Percentiles rank a stretch among this genome's conserved stretches.
Evolutionary conservation across 225 moss, liverwort and hornwort species (phyloP).

Genomic region (Pseudoscleropodium purum): DNA sequence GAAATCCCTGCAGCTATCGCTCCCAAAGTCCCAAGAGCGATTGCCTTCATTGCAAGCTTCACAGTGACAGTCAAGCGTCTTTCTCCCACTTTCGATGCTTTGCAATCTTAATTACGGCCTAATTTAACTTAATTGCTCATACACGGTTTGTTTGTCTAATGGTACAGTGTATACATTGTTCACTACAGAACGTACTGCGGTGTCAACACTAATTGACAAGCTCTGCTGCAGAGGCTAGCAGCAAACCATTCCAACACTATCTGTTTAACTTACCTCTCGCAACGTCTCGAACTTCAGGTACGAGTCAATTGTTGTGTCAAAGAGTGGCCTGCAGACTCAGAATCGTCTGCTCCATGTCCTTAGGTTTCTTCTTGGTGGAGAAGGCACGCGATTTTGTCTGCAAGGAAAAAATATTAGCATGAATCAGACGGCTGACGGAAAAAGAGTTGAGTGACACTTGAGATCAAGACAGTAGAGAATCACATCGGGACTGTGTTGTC

Average conservation of each 20-base stretch:
- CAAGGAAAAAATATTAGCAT: neutral
- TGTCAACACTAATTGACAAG: neutral
- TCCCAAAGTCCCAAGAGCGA: neutral
- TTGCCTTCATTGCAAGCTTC: neutral
- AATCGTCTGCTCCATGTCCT: neutral
- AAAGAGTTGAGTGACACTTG: neutral
- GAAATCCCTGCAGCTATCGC: fast-evolving
- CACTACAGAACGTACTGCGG: neutral
- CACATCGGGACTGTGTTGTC: no score
- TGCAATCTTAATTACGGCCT: neutral
- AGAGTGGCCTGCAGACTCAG: neutral
- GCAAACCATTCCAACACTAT: neutral
- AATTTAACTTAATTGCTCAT: neutral
- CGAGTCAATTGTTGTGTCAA: neutral
- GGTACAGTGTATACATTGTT: neutral
- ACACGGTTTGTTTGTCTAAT: neutral
- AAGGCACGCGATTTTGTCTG: neutral
- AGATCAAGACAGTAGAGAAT: neutral
- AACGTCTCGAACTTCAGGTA: neutral
- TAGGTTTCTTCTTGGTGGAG: neutral
- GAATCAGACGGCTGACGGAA: neutral
- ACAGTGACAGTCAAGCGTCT: neutral
- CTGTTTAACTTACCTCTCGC: no score
- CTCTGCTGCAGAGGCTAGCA: neutral
- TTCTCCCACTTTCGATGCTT: neutral